Evolutionary conservation across 805 yeast genomes (phyloP).

Genomic region (Candida odintsovae): DNA sequence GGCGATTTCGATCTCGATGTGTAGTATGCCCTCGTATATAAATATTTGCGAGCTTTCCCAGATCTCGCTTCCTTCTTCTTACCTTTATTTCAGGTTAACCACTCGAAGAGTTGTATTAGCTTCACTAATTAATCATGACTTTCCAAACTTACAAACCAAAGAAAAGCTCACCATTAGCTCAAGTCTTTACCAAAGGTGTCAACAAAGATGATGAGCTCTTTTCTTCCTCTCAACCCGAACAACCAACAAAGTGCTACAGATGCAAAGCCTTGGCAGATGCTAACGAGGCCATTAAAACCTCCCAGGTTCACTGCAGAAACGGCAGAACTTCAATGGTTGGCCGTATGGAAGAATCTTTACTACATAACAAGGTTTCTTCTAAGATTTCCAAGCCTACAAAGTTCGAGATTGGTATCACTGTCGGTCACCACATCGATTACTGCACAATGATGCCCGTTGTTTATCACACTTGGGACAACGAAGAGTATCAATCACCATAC

Average conservation of each 20-base stretch:
- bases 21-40: no score
- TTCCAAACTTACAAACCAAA: background rate
- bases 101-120: no score
- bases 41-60: background rate
- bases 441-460: slow-evolving; percentile 22
- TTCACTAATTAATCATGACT: no score
- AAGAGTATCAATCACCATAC: slow-evolving; percentile 23
- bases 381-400: slow-evolving; percentile 16
- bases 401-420: slow-evolving; percentile 23
- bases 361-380: slow-evolving; percentile 19
- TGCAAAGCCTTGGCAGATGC: background rate
- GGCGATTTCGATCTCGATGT: background rate
- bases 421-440: slow-evolving; percentile 3
- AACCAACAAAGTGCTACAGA: background rate
- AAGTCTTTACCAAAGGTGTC: background rate
- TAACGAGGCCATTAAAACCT: background rate
- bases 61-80: background rate
- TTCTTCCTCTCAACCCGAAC: background rate
- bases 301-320: slow-evolving; percentile 2
- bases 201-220: background rate
- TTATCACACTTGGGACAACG: slow-evolving; percentile 17
- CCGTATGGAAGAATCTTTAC: slow-evolving; percentile 19
- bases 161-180: background rate
- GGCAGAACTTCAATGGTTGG: slow-evolving; percentile 4
- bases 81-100: background rate